Percentiles rank a stretch among this genome's conserved stretches.
phyloP scores from a whole-genome alignment of 176 grass and related monocot genomes.

The Aegilops speltoides region DNA sequence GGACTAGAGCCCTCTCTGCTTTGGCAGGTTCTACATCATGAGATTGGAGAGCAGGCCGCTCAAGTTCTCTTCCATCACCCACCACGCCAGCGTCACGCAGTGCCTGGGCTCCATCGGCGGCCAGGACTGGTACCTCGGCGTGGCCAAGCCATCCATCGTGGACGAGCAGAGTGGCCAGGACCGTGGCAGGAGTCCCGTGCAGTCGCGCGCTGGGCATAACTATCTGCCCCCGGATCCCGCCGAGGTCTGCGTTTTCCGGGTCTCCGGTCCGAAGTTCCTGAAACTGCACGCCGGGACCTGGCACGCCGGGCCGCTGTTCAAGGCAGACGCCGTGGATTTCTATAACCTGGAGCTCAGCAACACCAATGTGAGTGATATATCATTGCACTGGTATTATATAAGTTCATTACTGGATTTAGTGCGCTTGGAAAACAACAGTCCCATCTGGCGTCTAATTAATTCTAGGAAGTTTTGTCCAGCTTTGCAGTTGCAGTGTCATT shows the following conservation, averaged over 20 bases:
- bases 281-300: constrained; percentile 90
- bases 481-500: background rate
- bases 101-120: constrained; percentile 85
- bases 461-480: background rate
- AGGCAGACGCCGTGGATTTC: constrained; percentile 71
- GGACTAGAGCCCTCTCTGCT: too few species aligned
- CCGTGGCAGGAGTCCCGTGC: constrained; percentile 31
- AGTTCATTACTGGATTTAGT: background rate
- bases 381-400: background rate
- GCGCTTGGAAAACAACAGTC: background rate
- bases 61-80: constrained; percentile 71
- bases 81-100: constrained; percentile 94
- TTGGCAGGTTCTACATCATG: constrained; percentile 80
- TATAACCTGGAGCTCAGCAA: constrained; percentile 96
- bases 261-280: constrained; percentile 81
- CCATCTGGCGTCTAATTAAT: background rate
- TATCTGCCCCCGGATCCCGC: constrained; percentile 70
- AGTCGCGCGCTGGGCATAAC: constrained; percentile 55
- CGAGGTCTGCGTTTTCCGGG: constrained; percentile 72
- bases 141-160: constrained; percentile 74
- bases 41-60: constrained; percentile 50
- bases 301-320: constrained; percentile 91
- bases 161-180: constrained; percentile 38
- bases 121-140: constrained; percentile 82
- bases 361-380: constrained; percentile 77